Conservation (phyloP, 2,329 filamentous ascomycete species). For the Ophiostoma himal-ulmi region DNA sequence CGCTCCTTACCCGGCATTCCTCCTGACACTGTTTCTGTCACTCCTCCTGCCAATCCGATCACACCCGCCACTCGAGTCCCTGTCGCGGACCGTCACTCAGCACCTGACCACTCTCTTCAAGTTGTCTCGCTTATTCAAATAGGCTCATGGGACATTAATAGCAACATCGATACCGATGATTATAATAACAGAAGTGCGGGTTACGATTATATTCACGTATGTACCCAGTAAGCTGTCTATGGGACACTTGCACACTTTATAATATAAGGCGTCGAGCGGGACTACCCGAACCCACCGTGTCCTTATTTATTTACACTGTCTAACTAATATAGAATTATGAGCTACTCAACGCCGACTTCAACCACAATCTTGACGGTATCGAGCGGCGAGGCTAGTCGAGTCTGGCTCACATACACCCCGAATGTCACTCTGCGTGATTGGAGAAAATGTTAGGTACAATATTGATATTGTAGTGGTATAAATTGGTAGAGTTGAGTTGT, state of each 20-base stretch:
- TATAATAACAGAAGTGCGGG: too few species aligned
- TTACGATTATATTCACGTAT: too few species aligned
- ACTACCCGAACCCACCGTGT: neutral
- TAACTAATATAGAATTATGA: neutral
- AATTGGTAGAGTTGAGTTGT: slow-evolving; percentile 21
- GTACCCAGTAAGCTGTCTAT: too few species aligned
- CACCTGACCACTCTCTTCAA: neutral
- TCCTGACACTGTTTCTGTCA: neutral
- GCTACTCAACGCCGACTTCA: neutral
- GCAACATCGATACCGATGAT: too few species aligned
- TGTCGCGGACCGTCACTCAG: neutral
- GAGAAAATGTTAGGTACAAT: slow-evolving; percentile 8
- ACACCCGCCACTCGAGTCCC: neutral
- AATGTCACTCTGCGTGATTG: neutral
- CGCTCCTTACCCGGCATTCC: too few species aligned
- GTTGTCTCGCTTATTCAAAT: neutral
- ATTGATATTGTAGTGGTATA: slow-evolving; percentile 16
- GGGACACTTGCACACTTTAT: too few species aligned
- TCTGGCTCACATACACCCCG: neutral
- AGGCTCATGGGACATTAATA: neutral
- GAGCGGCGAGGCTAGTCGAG: neutral
- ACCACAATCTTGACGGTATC: neutral
- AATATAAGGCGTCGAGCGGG: neutral
- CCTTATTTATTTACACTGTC: neutral
- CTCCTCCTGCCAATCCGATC: neutral